A percentile compares a stretch with the other conserved stretches of the same genome.
phyloP scores from a whole-genome alignment of 2,329 filamentous ascomycete genomes.

The Microcera coccophila region DNA sequence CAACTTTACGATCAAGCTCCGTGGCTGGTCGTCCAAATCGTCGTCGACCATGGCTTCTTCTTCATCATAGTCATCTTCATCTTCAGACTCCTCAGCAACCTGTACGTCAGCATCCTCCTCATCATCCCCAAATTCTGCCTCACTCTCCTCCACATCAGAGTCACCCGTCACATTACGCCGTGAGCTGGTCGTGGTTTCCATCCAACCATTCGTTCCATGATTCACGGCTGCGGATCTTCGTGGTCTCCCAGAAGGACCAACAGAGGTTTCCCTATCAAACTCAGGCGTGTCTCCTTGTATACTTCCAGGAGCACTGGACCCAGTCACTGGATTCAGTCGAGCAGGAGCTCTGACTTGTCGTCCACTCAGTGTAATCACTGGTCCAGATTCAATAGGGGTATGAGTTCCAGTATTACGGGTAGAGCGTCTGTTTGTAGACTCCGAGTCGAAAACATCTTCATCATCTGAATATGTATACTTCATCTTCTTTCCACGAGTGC shows the following conservation, averaged over 20 bases:
- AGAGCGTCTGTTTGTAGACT: conserved; percentile 63
- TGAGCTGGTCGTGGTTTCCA: conserved; percentile 30
- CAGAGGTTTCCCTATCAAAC: conserved; percentile 37
- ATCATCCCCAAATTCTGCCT: conserved; percentile 72
- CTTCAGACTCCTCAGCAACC: conserved; percentile 56
- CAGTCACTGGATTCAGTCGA: conserved; percentile 60
- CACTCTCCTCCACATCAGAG: conserved; percentile 63
- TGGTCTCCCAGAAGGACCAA: conserved; percentile 47
- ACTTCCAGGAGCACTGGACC: conserved; percentile 45
- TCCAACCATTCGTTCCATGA: conserved; percentile 49
- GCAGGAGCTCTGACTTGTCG: conserved; percentile 72
- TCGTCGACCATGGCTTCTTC: conserved; percentile 54
- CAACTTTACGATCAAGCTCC: conserved; percentile 73
- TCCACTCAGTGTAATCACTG: conserved; percentile 75
- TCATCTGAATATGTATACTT: conserved; percentile 96
- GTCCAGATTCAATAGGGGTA: conserved; percentile 65
- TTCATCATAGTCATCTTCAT: conserved; percentile 57
- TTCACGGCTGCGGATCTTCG: conserved; percentile 48
- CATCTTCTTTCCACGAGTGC: conserved; percentile 91
- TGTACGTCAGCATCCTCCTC: conserved; percentile 68
- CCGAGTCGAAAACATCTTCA: conserved; percentile 66
- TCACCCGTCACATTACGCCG: conserved; percentile 44
- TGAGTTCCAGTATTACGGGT: conserved; percentile 69
- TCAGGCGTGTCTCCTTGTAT: conserved; percentile 44
- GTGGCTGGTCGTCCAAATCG: conserved; percentile 45